Percentiles rank a stretch among this genome's conserved stretches.
These are phyloP conservation scores for Colletotrichum higginsianum DNA, from an alignment of 2,329 filamentous ascomycete genomes.

Conservation along the genomic window DNA sequence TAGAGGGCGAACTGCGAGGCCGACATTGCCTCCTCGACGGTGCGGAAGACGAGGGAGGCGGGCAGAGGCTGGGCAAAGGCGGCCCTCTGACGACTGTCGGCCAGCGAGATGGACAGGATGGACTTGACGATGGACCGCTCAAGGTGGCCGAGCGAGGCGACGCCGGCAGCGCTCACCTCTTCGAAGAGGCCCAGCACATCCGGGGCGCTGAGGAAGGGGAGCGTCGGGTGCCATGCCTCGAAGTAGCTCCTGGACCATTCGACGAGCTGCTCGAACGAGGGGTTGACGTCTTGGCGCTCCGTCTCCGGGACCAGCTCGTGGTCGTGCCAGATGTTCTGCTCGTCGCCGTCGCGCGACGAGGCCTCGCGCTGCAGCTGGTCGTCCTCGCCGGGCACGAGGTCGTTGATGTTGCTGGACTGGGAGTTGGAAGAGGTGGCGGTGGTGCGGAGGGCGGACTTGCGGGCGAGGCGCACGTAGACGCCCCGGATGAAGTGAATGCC, in stretches of 20 bases:
- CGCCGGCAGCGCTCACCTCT: conserved; percentile 53
- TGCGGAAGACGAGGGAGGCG: conserved; percentile 60
- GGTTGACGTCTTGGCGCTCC: conserved; percentile 19
- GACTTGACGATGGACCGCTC: conserved; percentile 62
- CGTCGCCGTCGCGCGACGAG: conserved; percentile 34
- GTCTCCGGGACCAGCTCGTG: conserved; percentile 51
- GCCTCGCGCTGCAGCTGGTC: conserved; percentile 58
- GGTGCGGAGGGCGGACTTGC: conserved; percentile 41
- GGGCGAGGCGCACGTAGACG: conserved; percentile 65
- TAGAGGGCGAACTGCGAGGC: conserved; percentile 63
- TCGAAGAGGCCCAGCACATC: conserved; percentile 64
- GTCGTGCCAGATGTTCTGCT: conserved; percentile 53
- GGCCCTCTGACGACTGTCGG: conserved; percentile 63
- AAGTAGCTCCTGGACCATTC: conserved; percentile 69
- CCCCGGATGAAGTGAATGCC: conserved; percentile 72
- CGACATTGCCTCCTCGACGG: conserved; percentile 64
- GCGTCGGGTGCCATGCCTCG: conserved; percentile 70
- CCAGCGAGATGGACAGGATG: conserved; percentile 67
- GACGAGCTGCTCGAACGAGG: conserved; percentile 64
- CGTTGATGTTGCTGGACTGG: conserved; percentile 45
- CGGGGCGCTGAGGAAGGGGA: conserved; percentile 70
- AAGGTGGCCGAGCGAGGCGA: conserved; percentile 49
- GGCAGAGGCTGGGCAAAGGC: conserved; percentile 53
- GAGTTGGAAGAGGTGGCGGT: background rate
- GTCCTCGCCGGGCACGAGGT: conserved; percentile 70